A percentile compares a stretch with the other conserved stretches of the same genome.
Conservation (phyloP, 352 stramenopile species). For the Phytophthora citrophthora region DNA sequence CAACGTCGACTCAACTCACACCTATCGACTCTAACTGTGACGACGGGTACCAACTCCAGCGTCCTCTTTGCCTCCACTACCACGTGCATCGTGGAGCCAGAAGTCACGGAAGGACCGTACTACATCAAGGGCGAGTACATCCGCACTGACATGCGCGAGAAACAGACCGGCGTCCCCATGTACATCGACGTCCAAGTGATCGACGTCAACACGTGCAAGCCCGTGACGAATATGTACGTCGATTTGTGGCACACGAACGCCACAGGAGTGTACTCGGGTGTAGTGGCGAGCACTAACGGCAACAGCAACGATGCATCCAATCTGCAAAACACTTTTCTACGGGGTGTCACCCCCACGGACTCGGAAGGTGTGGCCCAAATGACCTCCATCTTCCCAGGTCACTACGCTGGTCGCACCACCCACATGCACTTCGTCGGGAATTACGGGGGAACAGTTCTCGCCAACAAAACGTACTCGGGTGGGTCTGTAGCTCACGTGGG, state of each 20-base stretch:
- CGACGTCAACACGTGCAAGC: conserved; percentile 27
- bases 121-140: conserved; percentile 35
- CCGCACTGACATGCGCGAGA: conserved; percentile 27
- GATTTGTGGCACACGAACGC: conserved; percentile 38
- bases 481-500: conserved; percentile 24
- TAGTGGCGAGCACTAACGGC: conserved; percentile 30
- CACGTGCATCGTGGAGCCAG: conserved; percentile 20
- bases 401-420: conserved; percentile 28
- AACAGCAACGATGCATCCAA: conserved; percentile 22
- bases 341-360: conserved; percentile 27
- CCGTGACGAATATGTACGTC: conserved; percentile 29
- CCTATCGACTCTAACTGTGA: neutral
- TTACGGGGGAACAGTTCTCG: conserved; percentile 21
- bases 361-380: conserved; percentile 31
- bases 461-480: conserved; percentile 34
- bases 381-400: conserved; percentile 30
- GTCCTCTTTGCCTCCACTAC: conserved; percentile 16
- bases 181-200: conserved; percentile 35
- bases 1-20: conserved; percentile 19
- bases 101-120: conserved; percentile 36
- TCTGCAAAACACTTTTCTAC: conserved; percentile 29
- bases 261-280: conserved; percentile 34
- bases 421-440: conserved; percentile 33
- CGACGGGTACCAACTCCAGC: conserved; percentile 16
- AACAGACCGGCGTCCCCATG: conserved; percentile 23